Percentiles rank a stretch among this genome's conserved stretches.
Conservation (phyloP, 2,329 filamentous ascomycete genomes). For the Grosmannia huntii region DNA sequence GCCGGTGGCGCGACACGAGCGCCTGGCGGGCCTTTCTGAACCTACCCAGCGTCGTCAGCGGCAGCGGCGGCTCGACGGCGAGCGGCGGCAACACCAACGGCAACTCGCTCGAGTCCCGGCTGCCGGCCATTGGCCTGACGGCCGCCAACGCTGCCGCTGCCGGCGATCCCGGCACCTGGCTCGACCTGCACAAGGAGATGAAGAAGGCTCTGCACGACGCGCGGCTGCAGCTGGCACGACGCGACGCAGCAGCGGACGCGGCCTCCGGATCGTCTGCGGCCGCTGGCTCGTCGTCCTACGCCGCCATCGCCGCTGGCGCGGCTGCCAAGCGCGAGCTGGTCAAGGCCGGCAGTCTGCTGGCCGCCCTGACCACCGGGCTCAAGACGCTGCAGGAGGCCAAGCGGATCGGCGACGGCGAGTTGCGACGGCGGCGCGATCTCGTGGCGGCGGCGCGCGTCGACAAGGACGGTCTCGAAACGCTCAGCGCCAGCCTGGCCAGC, state of each 20-base stretch:
- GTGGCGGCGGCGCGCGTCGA: slow-evolving; percentile 59
- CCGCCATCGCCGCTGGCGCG: slow-evolving; percentile 45
- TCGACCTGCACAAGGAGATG: slow-evolving; percentile 63
- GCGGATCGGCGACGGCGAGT: slow-evolving; percentile 59
- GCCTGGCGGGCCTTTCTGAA: slow-evolving; percentile 65
- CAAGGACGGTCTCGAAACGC: slow-evolving; percentile 60
- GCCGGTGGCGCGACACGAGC: slow-evolving; percentile 60
- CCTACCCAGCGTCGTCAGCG: slow-evolving; percentile 32
- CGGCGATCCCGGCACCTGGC: slow-evolving; percentile 55
- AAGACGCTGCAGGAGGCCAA: slow-evolving; percentile 39
- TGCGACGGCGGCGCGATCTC: slow-evolving; percentile 58
- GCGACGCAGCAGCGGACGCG: slow-evolving; percentile 46
- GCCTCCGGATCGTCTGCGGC: slow-evolving; percentile 17
- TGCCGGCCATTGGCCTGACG: slow-evolving; percentile 22
- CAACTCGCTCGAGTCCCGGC: slow-evolving; percentile 21
- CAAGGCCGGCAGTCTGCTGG: slow-evolving; percentile 51
- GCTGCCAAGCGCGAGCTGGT: slow-evolving; percentile 65
- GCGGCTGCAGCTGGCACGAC: slow-evolving; percentile 48
- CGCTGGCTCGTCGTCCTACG: neutral
- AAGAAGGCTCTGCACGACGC: slow-evolving; percentile 59
- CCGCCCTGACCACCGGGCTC: slow-evolving; percentile 53
- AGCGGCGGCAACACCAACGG: slow-evolving; percentile 9
- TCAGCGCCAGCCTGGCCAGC: slow-evolving; percentile 43
- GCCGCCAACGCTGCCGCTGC: slow-evolving; percentile 29
- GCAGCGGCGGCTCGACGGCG: slow-evolving; percentile 1